These are phyloP conservation scores for Trichoderma sp. DNA, from an alignment of 2,329 filamentous ascomycete genomes.

Conservation along the genomic window DNA sequence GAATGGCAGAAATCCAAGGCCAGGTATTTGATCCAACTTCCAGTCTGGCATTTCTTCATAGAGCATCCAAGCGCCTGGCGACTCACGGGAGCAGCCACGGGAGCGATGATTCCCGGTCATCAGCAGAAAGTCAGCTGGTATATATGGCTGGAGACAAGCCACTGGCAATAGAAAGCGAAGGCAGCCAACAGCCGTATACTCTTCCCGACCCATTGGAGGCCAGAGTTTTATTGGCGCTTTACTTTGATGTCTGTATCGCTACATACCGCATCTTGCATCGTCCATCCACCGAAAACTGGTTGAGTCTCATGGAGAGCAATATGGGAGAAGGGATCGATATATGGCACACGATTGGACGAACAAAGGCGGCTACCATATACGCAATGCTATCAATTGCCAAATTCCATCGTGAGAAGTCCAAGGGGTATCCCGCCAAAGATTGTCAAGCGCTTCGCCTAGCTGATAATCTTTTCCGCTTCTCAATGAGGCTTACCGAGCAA, in stretches of 20 bases:
- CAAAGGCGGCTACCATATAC: constrained; percentile 50
- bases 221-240: constrained; percentile 47
- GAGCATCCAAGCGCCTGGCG: constrained; percentile 53
- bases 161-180: constrained; percentile 36
- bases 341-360: constrained; percentile 43
- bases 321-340: constrained; percentile 41
- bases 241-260: constrained; percentile 62
- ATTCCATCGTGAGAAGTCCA: constrained; percentile 47
- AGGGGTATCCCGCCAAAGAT: constrained; percentile 30
- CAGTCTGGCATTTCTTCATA: constrained; percentile 54
- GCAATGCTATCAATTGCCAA: constrained; percentile 51
- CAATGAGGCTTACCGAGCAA: constrained; percentile 44
- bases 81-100: constrained; percentile 41
- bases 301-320: constrained; percentile 44
- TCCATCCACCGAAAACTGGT: constrained; percentile 53
- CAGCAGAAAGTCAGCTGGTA: constrained; percentile 46
- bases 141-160: constrained; percentile 55
- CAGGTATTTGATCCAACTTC: constrained; percentile 56
- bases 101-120: constrained; percentile 27
- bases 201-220: constrained; percentile 42
- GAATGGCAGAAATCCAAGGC: constrained; percentile 52
- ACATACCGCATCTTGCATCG: constrained; percentile 61
- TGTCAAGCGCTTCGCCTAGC: constrained; percentile 34
- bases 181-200: constrained; percentile 37
- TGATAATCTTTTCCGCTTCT: constrained; percentile 47